phyloP scores from a whole-genome alignment of 106 monocot species.

The Dendrobium catenatum region DNA sequence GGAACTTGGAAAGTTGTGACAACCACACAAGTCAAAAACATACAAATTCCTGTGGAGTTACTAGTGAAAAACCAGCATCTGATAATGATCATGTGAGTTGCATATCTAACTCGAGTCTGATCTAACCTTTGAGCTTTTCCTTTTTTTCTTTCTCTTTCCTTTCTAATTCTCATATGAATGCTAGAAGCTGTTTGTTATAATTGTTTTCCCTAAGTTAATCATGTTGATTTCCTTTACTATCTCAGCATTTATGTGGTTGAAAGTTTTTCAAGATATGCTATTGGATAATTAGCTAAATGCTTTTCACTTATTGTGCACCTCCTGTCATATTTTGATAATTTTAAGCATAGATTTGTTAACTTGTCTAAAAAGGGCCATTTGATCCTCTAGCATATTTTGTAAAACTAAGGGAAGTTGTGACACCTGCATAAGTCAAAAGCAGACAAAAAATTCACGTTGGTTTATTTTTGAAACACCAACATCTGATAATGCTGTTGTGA shows the following conservation, averaged over 20 bases:
- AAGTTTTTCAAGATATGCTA: not conserved
- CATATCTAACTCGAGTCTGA: not conserved
- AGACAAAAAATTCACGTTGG: too few relatives aligned
- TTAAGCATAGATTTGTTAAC: too few relatives aligned
- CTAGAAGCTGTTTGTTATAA: not conserved
- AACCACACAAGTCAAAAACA: slow-evolving; percentile 12
- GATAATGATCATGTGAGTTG: slow-evolving; percentile 28
- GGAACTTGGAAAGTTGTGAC: slow-evolving; percentile 3
- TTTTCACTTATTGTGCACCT: not conserved
- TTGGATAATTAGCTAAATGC: not conserved
- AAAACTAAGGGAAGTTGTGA: too few relatives aligned
- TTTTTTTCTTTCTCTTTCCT: not conserved
- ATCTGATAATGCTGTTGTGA: too few relatives aligned
- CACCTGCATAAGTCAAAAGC: too few relatives aligned
- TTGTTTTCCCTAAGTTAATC: not conserved
- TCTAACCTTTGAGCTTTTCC: not conserved
- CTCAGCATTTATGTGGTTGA: not conserved
- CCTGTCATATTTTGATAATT: too few relatives aligned
- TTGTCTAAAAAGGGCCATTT: too few relatives aligned
- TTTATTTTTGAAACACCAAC: too few relatives aligned
- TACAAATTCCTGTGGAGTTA: not conserved
- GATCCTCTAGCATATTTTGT: too few relatives aligned
- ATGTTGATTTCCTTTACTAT: not conserved
- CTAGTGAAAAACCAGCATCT: slow-evolving; percentile 14
- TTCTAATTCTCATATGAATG: not conserved